Evolutionary conservation across 208 protist genomes (phyloP), one percentile per base, ranked within the genome.

Genomic region (Crithidia acanthocephali): DNA sequence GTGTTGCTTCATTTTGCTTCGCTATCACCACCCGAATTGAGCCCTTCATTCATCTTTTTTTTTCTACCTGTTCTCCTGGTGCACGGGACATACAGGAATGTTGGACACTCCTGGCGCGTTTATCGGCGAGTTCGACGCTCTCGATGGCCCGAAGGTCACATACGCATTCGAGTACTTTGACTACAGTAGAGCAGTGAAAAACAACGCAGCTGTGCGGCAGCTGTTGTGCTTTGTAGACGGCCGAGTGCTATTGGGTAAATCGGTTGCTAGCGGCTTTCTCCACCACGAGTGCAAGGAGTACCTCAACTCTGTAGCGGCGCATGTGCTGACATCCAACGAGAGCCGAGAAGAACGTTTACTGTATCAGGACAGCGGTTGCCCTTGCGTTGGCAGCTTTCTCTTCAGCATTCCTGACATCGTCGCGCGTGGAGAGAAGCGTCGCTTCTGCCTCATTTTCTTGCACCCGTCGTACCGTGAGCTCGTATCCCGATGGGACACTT

Each of bases 381-480:
- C 88, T 20, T 76, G 76, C 48, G 79, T 87, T 9, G 88, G 85
- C 30, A 87, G 88, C 61, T 71, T 93, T 62, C 64, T 79, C 20
- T 95, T 95, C 72, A 88, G 76, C 53, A 72, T 95, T 25, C 68
- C 72, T n/a, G 91, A 95, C 75, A 94, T 95, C 60, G 64, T 93
- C 2, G 88, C 91, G 10, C 81, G 91, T 27, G 91, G 91, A n/a
- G 84, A 95, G 60, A 81, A 86, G 71, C 62, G 91, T 4, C 80
- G 83, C 15, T 94, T 93, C 71, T 93, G 88, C 55, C 57, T 95
- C 10, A 62, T 94, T 30, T 83, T 94, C 25, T 63, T 84, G 30
- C 87, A 93, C 65, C 84, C 81, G 18, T 79, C 74, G 44, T 78
- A 81, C 56, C 66, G 78, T 62, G 80, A 87, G 63, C 71, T 95